A percentile compares a stretch with the other conserved stretches of the same genome.
Evolutionary conservation across 352 stramenopile species (phyloP).

Genomic region (Bremia lactucae): DNA sequence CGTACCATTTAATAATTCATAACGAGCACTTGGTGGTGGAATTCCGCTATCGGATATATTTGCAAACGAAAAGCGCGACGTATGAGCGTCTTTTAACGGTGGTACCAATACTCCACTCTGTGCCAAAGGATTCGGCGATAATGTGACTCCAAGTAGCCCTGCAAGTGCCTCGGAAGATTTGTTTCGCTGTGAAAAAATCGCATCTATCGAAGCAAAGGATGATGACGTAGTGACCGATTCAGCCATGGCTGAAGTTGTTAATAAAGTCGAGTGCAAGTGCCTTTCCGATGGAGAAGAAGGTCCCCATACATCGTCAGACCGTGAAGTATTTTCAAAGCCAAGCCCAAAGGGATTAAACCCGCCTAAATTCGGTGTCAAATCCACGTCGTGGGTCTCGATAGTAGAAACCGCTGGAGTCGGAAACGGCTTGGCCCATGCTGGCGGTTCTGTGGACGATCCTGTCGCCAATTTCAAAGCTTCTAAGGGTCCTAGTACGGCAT

Average conservation of each 20-base stretch:
- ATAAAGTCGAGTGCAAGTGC: slow-evolving; percentile 9
- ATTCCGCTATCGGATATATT: slow-evolving; percentile 21
- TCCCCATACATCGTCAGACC: slow-evolving; percentile 18
- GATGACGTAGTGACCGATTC: slow-evolving; percentile 22
- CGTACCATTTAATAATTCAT: slow-evolving; percentile 23
- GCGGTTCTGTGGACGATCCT: slow-evolving; percentile 45
- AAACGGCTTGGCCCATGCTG: slow-evolving; percentile 61
- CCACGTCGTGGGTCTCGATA: slow-evolving; percentile 24
- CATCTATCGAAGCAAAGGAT: slow-evolving; percentile 76
- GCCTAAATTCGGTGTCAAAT: slow-evolving; percentile 12
- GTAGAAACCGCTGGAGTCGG: slow-evolving; percentile 33
- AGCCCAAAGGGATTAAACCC: slow-evolving; percentile 73
- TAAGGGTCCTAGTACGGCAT: slow-evolving; percentile 41
- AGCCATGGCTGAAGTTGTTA: slow-evolving; percentile 3
- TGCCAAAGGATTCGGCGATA: slow-evolving; percentile 35
- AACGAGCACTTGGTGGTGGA: slow-evolving; percentile 8
- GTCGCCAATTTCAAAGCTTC: slow-evolving; percentile 61
- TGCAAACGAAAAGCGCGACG: slow-evolving; percentile 76
- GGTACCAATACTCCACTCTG: slow-evolving; percentile 18
- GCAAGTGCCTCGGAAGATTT: slow-evolving; percentile 66
- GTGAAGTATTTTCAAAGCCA: slow-evolving; percentile 35
- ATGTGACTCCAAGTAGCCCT: slow-evolving; percentile 46
- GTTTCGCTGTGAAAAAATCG: slow-evolving; percentile 68
- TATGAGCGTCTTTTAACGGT: slow-evolving; percentile 29
- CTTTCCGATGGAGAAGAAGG: slow-evolving; percentile 10